Percentiles rank a stretch among this genome's conserved stretches.
phyloP scores from a whole-genome alignment of 2,329 filamentous ascomycete genomes.

The Talaromyces sp. region DNA sequence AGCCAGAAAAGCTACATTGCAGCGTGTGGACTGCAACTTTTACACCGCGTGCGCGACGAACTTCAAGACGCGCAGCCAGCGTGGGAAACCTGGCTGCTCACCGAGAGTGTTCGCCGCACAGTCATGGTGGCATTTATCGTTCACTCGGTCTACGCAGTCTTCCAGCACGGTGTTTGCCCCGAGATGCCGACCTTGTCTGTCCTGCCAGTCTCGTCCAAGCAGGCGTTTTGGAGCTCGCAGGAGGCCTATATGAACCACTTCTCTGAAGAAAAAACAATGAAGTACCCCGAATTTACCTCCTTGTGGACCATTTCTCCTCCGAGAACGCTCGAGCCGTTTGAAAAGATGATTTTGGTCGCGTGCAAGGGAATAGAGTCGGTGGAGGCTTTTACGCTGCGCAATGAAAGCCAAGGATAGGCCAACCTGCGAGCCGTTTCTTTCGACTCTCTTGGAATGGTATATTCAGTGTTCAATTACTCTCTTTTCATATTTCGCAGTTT shows the following conservation, averaged over 20 bases:
- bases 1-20: neutral
- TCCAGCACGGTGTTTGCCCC: conserved; percentile 1
- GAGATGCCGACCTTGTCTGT: neutral
- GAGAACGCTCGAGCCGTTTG: neutral
- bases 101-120: conserved; percentile 6
- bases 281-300: neutral
- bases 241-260: neutral
- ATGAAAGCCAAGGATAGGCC: neutral
- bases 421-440: neutral
- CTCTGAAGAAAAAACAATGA: neutral
- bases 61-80: neutral
- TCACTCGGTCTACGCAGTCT: conserved; percentile 1
- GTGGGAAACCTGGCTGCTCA: conserved; percentile 2
- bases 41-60: neutral
- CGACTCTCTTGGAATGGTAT: neutral
- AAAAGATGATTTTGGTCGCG: neutral
- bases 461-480: neutral
- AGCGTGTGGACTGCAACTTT: conserved; percentile 1
- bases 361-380: conserved; percentile 1
- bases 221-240: neutral
- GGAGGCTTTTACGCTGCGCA: neutral
- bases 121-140: conserved; percentile 4
- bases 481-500: neutral
- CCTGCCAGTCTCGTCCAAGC: conserved; percentile 2
- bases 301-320: neutral